A percentile compares a stretch with the other conserved stretches of the same genome.
phyloP scores from a whole-genome alignment of 768 basidiomycete genomes.

The Boletus edulis region DNA sequence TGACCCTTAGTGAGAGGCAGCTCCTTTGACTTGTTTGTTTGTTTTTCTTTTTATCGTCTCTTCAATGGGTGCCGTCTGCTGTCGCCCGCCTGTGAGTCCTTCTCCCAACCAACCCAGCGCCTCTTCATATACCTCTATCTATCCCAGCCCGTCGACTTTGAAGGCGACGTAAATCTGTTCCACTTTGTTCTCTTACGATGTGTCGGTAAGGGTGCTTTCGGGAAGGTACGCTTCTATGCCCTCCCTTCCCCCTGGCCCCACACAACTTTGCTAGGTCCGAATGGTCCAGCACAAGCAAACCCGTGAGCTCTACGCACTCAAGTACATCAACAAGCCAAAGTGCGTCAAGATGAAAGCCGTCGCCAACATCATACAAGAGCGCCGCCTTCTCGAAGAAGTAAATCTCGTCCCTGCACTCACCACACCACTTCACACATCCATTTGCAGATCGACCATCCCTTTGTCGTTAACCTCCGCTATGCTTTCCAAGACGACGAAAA shows the following conservation, averaged over 20 bases:
- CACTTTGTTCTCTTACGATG: constrained; percentile 93
- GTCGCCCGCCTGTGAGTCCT: constrained; percentile 67
- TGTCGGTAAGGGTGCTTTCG: constrained; percentile 99
- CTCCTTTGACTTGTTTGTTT: constrained; percentile 6
- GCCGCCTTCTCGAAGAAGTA: constrained; percentile 93
- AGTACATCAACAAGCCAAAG: constrained; percentile 99
- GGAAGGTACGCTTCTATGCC: constrained; percentile 63
- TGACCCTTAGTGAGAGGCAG: constrained; percentile 2
- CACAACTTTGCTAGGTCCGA: constrained; percentile 66
- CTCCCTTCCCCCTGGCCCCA: constrained; percentile 5
- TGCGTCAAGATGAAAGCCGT: constrained; percentile 99
- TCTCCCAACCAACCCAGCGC: neutral
- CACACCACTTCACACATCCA: neutral
- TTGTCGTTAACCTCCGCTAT: constrained; percentile 91
- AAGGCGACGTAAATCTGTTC: constrained; percentile 93
- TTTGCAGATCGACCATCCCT: constrained; percentile 89
- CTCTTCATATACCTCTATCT: neutral
- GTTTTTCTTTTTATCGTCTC: constrained; percentile 9
- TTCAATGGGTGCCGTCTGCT: constrained; percentile 77
- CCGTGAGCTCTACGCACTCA: constrained; percentile 94
- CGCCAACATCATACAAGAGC: constrained; percentile 95
- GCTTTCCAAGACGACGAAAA: constrained; percentile 99
- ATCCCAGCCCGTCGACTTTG: constrained; percentile 86
- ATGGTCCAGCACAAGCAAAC: constrained; percentile 99
- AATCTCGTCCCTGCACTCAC: constrained; percentile 5